Evolutionary conservation across 129 eudicot species (phyloP).

Genomic region (Escallonia herrerae): DNA sequence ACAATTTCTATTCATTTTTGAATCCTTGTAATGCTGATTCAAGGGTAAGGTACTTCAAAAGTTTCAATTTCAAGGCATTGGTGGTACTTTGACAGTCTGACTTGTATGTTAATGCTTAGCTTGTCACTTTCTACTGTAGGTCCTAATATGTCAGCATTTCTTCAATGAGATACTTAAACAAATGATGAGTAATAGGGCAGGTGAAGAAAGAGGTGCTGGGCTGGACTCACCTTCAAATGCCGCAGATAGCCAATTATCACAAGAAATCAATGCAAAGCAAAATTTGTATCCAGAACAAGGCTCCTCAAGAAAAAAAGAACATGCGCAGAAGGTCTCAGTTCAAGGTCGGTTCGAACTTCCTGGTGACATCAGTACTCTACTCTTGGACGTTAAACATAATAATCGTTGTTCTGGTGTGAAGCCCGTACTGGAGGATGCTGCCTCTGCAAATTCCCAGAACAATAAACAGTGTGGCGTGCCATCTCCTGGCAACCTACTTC

Average conservation of each 20-base stretch:
- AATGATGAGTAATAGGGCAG: constrained; percentile 55
- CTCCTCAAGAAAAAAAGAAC: constrained; percentile 20
- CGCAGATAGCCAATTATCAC: constrained; percentile 13
- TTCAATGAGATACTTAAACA: constrained; percentile 88
- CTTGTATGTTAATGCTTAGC: constrained; percentile 2
- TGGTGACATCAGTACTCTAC: constrained; percentile 40
- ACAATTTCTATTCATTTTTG: constrained; percentile 69
- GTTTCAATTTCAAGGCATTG: background rate
- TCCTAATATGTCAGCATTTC: constrained; percentile 73
- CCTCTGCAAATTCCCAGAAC: constrained; percentile 29
- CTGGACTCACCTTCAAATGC: constrained; percentile 14
- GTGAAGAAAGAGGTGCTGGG: constrained; percentile 24
- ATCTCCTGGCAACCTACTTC: constrained; percentile 56
- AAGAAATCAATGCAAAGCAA: constrained; percentile 18
- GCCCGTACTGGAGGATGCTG: constrained; percentile 26
- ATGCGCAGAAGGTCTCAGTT: constrained; percentile 21
- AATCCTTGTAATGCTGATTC: constrained; percentile 85
- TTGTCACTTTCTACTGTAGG: constrained; percentile 43
- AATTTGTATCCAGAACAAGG: constrained; percentile 9
- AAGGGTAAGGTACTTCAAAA: constrained; percentile 50
- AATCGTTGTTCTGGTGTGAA: constrained; percentile 25
- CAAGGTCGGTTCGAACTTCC: constrained; percentile 43
- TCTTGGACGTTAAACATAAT: constrained; percentile 40
- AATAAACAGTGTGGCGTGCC: constrained; percentile 27
- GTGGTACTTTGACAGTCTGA: background rate